Evolutionary conservation across 2,329 filamentous ascomycete species (phyloP).

Genomic region (Venturia oleaginea): DNA sequence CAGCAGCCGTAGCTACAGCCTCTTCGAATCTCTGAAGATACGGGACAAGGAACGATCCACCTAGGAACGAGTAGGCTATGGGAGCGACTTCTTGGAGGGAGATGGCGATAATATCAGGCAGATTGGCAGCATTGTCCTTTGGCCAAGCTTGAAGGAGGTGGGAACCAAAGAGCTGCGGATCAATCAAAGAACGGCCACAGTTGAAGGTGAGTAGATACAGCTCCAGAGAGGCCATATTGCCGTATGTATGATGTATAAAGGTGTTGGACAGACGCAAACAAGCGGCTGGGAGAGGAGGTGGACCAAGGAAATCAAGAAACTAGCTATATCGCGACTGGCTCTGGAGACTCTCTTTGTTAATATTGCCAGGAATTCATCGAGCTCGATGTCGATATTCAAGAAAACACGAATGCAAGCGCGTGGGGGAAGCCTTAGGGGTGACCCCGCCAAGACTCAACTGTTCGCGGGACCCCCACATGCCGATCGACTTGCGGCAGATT

Average conservation of each 20-base stretch:
- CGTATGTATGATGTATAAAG: neutral
- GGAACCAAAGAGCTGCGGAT: slow-evolving; percentile 59
- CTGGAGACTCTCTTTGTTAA: neutral
- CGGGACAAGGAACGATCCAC: slow-evolving; percentile 64
- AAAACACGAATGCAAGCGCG: too few species aligned
- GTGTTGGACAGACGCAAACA: neutral
- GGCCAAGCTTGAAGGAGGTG: slow-evolving; percentile 57
- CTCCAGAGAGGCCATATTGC: slow-evolving; percentile 40
- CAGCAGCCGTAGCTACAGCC: slow-evolving; percentile 61
- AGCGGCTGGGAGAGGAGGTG: neutral
- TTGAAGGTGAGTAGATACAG: slow-evolving; percentile 85
- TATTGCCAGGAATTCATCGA: neutral
- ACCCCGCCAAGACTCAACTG: too few species aligned
- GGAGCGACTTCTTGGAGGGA: slow-evolving; percentile 84
- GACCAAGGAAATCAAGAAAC: neutral
- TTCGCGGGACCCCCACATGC: too few species aligned
- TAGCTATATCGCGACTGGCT: too few species aligned
- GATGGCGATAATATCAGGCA: slow-evolving; percentile 59
- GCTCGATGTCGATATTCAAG: neutral
- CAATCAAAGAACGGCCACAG: slow-evolving; percentile 64
- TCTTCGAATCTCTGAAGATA: slow-evolving; percentile 66
- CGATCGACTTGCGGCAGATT: too few species aligned
- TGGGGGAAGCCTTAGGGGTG: too few species aligned
- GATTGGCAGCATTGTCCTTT: slow-evolving; percentile 29
- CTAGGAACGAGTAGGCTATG: slow-evolving; percentile 74